Conservation (phyloP, 345 rosid species). For the Brassica juncea region DNA sequence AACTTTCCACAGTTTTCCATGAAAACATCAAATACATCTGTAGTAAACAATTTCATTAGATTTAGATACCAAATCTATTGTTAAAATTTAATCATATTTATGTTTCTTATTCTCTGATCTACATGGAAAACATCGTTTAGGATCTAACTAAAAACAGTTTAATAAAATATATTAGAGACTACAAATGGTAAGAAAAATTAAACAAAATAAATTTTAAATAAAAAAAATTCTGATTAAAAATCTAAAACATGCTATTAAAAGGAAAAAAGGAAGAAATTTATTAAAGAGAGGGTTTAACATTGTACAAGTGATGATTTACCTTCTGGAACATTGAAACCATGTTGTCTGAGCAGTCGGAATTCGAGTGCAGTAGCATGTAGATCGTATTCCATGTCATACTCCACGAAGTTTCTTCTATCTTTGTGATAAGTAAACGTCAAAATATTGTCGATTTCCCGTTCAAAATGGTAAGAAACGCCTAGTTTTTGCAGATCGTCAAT, state of each 20-base stretch:
- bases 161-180: background rate
- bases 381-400: conserved; percentile 15
- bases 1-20: conserved; percentile 35
- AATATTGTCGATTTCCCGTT: conserved; percentile 35
- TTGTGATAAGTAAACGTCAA: conserved; percentile 24
- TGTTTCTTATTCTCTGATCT: background rate
- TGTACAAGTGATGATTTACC: conserved; percentile 11
- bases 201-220: background rate
- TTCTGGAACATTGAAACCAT: conserved; percentile 38
- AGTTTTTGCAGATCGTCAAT: conserved; percentile 31
- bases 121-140: background rate
- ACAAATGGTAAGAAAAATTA: background rate
- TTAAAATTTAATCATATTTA: background rate
- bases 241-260: background rate
- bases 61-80: background rate
- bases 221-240: background rate
- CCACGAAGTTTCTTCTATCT: background rate
- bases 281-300: background rate
- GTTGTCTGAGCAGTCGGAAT: conserved; percentile 45
- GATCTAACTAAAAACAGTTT: background rate
- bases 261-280: background rate
- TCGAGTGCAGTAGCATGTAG: conserved; percentile 36
- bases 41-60: background rate
- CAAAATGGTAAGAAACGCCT: conserved; percentile 55
- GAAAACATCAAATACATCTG: conserved; percentile 39